These are phyloP conservation scores for Boletus coccyginus DNA, from an alignment of 768 basidiomycete species.

Conservation along the genomic window DNA sequence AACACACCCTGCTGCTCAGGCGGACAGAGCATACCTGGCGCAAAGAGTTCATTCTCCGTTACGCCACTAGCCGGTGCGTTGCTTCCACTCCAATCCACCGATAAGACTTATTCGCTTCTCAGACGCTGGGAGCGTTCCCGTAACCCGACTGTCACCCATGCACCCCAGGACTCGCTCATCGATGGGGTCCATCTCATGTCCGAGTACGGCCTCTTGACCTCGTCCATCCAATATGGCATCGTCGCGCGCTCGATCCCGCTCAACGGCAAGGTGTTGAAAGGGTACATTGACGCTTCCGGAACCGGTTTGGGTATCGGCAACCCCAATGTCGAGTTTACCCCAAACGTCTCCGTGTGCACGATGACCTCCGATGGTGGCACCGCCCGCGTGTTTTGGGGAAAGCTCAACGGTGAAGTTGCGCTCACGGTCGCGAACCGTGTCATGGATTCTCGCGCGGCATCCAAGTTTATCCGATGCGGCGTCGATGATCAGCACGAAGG, in stretches of 20 bases:
- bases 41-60: conserved; percentile 61
- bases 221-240: conserved; percentile 65
- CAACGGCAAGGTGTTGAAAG: conserved; percentile 65
- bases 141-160: conserved; percentile 57
- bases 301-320: conserved; percentile 62
- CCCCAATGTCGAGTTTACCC: conserved; percentile 72
- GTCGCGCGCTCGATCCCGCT: conserved; percentile 72
- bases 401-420: conserved; percentile 62
- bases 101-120: conserved; percentile 6
- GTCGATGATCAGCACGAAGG: conserved; percentile 65
- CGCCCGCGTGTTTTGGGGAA: conserved; percentile 74
- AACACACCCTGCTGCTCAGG: conserved; percentile 50
- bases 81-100: background rate
- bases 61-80: conserved; percentile 51
- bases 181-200: conserved; percentile 61
- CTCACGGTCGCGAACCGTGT: conserved; percentile 55
- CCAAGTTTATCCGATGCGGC: conserved; percentile 46
- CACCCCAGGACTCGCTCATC: conserved; percentile 58
- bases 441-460: conserved; percentile 52
- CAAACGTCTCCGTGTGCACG: conserved; percentile 58
- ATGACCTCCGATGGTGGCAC: conserved; percentile 62
- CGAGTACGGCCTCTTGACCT: conserved; percentile 51
- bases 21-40: conserved; percentile 63
- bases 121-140: conserved; percentile 74
- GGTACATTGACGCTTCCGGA: conserved; percentile 65